A percentile compares a stretch with the other conserved stretches of the same genome.
Evolutionary conservation across 108 stramenopile genomes (phyloP).

Genomic region (Discostella stelligeroides): DNA sequence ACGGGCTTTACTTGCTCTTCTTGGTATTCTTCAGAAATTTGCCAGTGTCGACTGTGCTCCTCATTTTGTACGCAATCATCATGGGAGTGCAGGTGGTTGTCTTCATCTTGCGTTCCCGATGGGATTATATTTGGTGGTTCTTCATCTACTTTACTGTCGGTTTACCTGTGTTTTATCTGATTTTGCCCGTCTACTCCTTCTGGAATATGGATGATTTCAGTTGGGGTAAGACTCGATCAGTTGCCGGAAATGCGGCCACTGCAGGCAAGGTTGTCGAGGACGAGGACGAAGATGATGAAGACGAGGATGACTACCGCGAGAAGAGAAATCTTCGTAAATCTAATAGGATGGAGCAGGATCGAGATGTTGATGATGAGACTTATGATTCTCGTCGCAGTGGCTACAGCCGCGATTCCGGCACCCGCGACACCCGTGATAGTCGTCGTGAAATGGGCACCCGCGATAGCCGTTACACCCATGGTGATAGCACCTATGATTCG

Average conservation of each 20-base stretch:
- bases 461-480: too few species aligned
- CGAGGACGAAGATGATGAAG: constrained; percentile 16
- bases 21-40: constrained; percentile 26
- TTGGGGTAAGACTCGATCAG: constrained; percentile 55
- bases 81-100: constrained; percentile 43
- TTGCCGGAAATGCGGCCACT: constrained; percentile 13
- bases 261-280: constrained; percentile 1
- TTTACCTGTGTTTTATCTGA: constrained; percentile 51
- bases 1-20: constrained; percentile 34
- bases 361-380: constrained; percentile 3
- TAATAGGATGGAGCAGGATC: background rate
- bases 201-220: constrained; percentile 58
- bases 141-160: constrained; percentile 46
- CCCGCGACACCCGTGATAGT: background rate
- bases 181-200: constrained; percentile 51
- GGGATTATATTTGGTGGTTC: constrained; percentile 55
- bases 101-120: constrained; percentile 41
- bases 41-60: constrained; percentile 36
- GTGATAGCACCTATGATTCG: background rate
- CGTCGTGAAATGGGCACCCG: too few species aligned
- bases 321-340: background rate
- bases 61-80: constrained; percentile 42
- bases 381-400: constrained; percentile 13
- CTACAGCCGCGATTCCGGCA: background rate
- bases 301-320: background rate